Conservation (phyloP, 768 basidiomycete genomes). For the Tremella fuciformis region DNA sequence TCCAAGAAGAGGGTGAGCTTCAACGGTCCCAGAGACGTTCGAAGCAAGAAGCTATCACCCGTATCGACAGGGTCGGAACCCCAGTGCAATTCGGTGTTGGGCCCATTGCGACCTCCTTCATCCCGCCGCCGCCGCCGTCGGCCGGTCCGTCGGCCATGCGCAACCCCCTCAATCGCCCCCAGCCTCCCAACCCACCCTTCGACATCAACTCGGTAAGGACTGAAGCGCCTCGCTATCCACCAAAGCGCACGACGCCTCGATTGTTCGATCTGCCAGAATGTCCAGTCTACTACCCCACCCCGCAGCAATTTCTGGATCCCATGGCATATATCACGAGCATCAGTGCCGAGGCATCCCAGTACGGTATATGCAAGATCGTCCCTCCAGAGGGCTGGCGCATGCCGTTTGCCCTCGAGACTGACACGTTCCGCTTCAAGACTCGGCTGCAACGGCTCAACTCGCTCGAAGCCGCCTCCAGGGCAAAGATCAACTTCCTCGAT, state of each 20-base stretch:
- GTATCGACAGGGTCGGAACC: constrained; percentile 33
- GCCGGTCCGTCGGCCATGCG: constrained; percentile 28
- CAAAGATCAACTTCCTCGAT: constrained; percentile 95
- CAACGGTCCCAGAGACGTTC: constrained; percentile 40
- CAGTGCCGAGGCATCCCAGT: constrained; percentile 67
- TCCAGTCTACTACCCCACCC: constrained; percentile 79
- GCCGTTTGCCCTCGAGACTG: constrained; percentile 91
- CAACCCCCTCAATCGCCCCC: constrained; percentile 42
- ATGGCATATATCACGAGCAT: constrained; percentile 77
- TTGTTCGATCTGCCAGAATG: constrained; percentile 86
- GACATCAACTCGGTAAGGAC: constrained; percentile 34
- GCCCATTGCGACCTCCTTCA: constrained; percentile 33
- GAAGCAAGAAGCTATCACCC: constrained; percentile 42
- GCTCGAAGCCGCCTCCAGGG: constrained; percentile 93
- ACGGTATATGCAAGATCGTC: constrained; percentile 93
- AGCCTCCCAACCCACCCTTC: constrained; percentile 38
- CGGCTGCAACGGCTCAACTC: constrained; percentile 91
- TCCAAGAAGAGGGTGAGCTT: constrained; percentile 28
- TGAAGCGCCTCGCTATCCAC: constrained; percentile 38
- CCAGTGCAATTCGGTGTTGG: constrained; percentile 19
- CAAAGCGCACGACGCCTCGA: constrained; percentile 50
- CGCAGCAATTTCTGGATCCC: constrained; percentile 91
- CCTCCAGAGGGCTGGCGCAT: constrained; percentile 92
- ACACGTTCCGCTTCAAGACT: constrained; percentile 93
- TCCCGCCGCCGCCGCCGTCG: constrained; percentile 22